Evolutionary conservation across 805 yeast species (phyloP).

Genomic region (Grigorovia jiainica): DNA sequence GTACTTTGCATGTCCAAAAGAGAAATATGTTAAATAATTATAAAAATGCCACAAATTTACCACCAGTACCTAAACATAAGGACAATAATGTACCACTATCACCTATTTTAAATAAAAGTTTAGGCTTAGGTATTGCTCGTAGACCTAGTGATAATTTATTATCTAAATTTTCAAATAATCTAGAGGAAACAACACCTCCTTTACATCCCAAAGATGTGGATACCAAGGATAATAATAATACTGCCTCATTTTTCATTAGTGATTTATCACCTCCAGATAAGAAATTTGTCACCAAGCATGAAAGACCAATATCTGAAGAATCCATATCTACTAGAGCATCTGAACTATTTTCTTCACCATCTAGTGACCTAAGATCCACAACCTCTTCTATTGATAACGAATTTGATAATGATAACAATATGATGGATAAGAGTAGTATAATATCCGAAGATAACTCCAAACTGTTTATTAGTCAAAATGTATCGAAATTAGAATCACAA

Average conservation of each 20-base stretch:
- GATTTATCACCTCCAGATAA: constrained; percentile 21
- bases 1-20: not conserved
- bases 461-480: constrained; percentile 3
- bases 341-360: constrained; percentile 23
- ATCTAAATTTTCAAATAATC: constrained; percentile 8
- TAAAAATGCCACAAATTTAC: not conserved
- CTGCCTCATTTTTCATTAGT: not conserved
- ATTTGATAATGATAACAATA: constrained; percentile 6
- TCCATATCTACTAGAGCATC: constrained; percentile 24
- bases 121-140: constrained; percentile 23
- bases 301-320: constrained; percentile 26
- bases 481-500: not conserved
- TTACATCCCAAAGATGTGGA: too few species aligned
- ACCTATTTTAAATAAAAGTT: constrained; percentile 10
- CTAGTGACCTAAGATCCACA: constrained; percentile 20
- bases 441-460: constrained; percentile 4
- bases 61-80: not conserved
- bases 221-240: not conserved
- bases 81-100: not conserved
- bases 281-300: constrained; percentile 10
- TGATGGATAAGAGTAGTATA: constrained; percentile 6
- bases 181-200: constrained; percentile 4
- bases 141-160: constrained; percentile 28
- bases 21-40: not conserved
- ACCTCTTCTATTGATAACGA: constrained; percentile 24